Percentiles rank a stretch among this genome's conserved stretches.
These are phyloP conservation scores for Blastobotrys persicus DNA, from an alignment of 1,139 yeast genomes.

Conservation along the genomic window DNA sequence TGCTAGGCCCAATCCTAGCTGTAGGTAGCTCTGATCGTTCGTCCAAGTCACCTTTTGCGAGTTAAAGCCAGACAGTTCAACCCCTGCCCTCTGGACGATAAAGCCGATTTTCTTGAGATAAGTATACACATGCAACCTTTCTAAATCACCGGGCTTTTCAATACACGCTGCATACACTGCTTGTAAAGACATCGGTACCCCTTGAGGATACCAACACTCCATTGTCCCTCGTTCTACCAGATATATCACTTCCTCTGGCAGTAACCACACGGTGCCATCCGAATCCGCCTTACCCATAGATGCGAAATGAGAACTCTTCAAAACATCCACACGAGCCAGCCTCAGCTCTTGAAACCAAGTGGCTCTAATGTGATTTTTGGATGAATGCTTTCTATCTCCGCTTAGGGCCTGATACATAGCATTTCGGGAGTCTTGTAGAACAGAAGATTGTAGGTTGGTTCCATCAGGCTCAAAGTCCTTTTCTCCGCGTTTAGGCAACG, in stretches of 20 bases:
- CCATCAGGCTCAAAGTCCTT: conserved; percentile 89
- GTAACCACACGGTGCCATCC: conserved; percentile 49
- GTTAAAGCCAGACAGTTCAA: conserved; percentile 3
- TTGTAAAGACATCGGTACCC: conserved; percentile 57
- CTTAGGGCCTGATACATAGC: conserved; percentile 73
- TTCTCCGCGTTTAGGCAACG: conserved; percentile 68
- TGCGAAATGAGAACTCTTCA: conserved; percentile 71
- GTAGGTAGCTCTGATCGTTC: background rate
- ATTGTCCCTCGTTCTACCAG: conserved; percentile 81
- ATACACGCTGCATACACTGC: conserved; percentile 60
- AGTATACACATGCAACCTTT: conserved; percentile 67
- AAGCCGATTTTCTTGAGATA: conserved; percentile 79
- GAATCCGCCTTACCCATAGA: conserved; percentile 65
- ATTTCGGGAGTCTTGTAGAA: conserved; percentile 54
- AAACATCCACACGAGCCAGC: conserved; percentile 51
- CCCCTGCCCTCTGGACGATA: conserved; percentile 48
- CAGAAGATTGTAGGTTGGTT: conserved; percentile 53
- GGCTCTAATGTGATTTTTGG: conserved; percentile 39
- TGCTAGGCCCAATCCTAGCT: background rate
- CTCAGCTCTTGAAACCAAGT: conserved; percentile 47
- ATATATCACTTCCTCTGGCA: conserved; percentile 69
- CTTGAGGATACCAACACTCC: conserved; percentile 47
- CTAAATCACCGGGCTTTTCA: conserved; percentile 46
- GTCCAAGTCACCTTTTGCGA: background rate
- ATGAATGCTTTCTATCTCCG: conserved; percentile 57